phyloP scores from a whole-genome alignment of 2,329 filamentous ascomycete species.

The Claviceps spartinae region DNA sequence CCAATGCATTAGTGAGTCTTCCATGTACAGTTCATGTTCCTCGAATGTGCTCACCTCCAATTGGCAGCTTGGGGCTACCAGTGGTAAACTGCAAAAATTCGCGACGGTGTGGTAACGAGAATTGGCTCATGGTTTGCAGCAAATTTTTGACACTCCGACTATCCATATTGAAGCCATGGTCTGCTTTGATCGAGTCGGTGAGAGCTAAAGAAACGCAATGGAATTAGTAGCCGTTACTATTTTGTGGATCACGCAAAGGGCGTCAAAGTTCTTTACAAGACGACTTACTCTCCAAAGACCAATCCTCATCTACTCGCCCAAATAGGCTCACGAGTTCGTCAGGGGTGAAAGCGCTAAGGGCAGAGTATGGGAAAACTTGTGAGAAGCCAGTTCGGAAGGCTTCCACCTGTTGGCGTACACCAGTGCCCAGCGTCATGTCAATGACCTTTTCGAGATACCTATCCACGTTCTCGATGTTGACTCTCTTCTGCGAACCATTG shows the following conservation, averaged over 20 bases:
- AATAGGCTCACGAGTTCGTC: slow-evolving; percentile 92
- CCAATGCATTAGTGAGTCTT: slow-evolving; percentile 17
- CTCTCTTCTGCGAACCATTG: slow-evolving; percentile 57
- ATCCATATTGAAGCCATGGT: slow-evolving; percentile 97
- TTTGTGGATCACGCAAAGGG: too few species aligned
- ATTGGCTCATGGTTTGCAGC: slow-evolving; percentile 86
- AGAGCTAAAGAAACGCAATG: slow-evolving; percentile 46
- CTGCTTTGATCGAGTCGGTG: slow-evolving; percentile 96
- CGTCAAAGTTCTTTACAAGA: neutral
- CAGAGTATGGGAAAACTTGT: slow-evolving; percentile 89
- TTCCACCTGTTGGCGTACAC: slow-evolving; percentile 78
- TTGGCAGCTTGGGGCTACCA: slow-evolving; percentile 92
- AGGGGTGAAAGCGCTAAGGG: slow-evolving; percentile 84
- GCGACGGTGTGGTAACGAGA: slow-evolving; percentile 59
- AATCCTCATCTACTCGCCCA: slow-evolving; percentile 85
- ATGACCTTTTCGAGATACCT: slow-evolving; percentile 79
- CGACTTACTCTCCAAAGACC: slow-evolving; percentile 83
- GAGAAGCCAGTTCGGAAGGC: slow-evolving; percentile 87
- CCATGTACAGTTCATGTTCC: neutral
- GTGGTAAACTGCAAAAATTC: slow-evolving; percentile 98
- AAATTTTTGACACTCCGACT: slow-evolving; percentile 90
- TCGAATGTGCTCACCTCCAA: slow-evolving; percentile 62
- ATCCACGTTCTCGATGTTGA: slow-evolving; percentile 87
- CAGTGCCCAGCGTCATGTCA: slow-evolving; percentile 78
- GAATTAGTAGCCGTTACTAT: neutral